Conservation (phyloP, 441 rosid species). For the Aquilaria agallochum region DNA sequence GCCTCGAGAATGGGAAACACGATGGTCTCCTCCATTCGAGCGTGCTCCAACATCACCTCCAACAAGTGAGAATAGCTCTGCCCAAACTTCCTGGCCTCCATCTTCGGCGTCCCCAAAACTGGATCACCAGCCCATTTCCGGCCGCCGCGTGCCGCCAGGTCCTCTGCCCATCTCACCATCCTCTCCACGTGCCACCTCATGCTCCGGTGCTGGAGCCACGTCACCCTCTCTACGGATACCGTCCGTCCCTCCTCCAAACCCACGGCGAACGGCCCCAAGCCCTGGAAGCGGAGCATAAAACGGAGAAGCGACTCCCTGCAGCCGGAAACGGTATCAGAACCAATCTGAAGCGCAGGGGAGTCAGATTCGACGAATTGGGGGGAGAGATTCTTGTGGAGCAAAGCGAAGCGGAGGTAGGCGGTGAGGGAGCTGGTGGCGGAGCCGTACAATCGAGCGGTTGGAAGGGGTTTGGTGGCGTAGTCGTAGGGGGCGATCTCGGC, state of each 20-base stretch:
- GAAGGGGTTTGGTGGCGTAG: constrained; percentile 5
- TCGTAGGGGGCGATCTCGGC: constrained; percentile 45
- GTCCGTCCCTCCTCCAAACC: constrained; percentile 30
- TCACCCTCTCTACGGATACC: constrained; percentile 34
- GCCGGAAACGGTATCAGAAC: constrained; percentile 44
- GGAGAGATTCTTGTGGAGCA: constrained; percentile 44
- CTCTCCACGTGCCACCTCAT: constrained; percentile 58
- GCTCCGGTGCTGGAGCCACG: constrained; percentile 59
- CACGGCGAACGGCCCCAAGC: constrained; percentile 30
- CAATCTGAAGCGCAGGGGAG: constrained; percentile 35
- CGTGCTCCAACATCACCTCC: constrained; percentile 76
- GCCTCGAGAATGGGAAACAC: constrained; percentile 54
- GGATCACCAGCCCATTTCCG: constrained; percentile 43
- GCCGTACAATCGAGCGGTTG: constrained; percentile 21
- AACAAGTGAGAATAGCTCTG: constrained; percentile 45
- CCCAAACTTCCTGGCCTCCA: constrained; percentile 63
- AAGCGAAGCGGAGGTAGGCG: constrained; percentile 48
- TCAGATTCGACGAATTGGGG: constrained; percentile 36
- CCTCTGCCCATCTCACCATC: constrained; percentile 67
- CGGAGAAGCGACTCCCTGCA: constrained; percentile 36
- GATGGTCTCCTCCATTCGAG: constrained; percentile 77
- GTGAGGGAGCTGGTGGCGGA: constrained; percentile 26
- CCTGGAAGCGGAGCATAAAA: too few relatives aligned
- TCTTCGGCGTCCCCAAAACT: constrained; percentile 49
- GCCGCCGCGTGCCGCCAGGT: constrained; percentile 53